Percentiles rank a stretch among this genome's conserved stretches.
These are phyloP conservation scores for Colletotrichum truncatum DNA, from an alignment of 2,329 filamentous ascomycete genomes.

Conservation along the genomic window DNA sequence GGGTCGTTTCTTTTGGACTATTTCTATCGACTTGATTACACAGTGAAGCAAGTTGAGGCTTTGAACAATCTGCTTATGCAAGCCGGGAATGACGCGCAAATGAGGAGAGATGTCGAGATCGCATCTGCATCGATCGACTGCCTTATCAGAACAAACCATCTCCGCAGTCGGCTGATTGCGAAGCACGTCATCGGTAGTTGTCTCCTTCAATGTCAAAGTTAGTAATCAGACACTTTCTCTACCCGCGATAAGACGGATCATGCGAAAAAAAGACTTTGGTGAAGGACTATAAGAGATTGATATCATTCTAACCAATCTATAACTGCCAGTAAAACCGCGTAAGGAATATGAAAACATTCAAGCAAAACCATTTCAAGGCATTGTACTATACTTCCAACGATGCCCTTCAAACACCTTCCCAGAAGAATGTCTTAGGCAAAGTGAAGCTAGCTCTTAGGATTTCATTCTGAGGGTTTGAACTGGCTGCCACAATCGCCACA, in stretches of 20 bases:
- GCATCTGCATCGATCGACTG: background rate
- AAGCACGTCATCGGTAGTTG: background rate
- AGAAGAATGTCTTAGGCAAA: constrained; percentile 20
- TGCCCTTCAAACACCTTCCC: constrained; percentile 18
- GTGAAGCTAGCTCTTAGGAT: constrained; percentile 9
- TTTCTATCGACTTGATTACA: no score
- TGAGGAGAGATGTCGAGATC: constrained; percentile 12
- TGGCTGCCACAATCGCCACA: constrained; percentile 60
- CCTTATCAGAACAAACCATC: background rate
- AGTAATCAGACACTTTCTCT: no score
- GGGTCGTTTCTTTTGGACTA: no score
- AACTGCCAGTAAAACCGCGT: no score
- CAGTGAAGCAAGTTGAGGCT: no score
- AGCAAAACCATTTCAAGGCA: no score
- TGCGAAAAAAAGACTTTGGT: no score
- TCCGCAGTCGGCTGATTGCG: background rate
- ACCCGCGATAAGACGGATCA: no score
- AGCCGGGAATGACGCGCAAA: background rate
- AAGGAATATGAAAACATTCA: no score
- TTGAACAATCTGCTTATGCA: constrained; percentile 8
- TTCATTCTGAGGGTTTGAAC: constrained; percentile 25
- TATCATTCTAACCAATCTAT: no score
- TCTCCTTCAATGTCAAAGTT: no score
- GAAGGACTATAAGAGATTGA: no score
- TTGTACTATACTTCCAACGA: background rate